Percentiles rank a stretch among this genome's conserved stretches.
These are phyloP conservation scores for Boletus coccyginus DNA, from an alignment of 768 basidiomycete genomes.

Conservation along the genomic window DNA sequence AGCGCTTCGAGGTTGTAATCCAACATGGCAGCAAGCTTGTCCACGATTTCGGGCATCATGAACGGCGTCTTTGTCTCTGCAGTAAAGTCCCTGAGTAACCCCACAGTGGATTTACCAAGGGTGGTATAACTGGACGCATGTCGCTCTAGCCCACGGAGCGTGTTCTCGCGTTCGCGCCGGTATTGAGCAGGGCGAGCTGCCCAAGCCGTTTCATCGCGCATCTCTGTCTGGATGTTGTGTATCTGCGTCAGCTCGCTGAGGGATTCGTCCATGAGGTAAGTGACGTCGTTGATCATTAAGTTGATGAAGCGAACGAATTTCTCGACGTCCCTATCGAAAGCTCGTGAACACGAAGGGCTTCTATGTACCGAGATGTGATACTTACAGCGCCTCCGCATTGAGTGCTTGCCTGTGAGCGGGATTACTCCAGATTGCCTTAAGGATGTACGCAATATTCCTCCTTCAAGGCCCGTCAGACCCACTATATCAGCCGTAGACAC, in stretches of 20 bases:
- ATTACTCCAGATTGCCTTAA: slow-evolving; percentile 92
- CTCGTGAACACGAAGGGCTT: not conserved
- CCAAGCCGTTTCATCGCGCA: slow-evolving; percentile 76
- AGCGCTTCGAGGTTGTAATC: slow-evolving; percentile 91
- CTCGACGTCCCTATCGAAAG: slow-evolving; percentile 66
- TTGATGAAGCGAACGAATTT: slow-evolving; percentile 96
- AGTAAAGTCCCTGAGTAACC: slow-evolving; percentile 87
- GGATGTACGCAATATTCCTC: slow-evolving; percentile 82
- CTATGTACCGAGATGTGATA: slow-evolving; percentile 3
- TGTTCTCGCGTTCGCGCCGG: slow-evolving; percentile 79
- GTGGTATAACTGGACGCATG: slow-evolving; percentile 85
- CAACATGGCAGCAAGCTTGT: slow-evolving; percentile 92
- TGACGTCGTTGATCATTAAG: slow-evolving; percentile 98
- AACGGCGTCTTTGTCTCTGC: slow-evolving; percentile 90
- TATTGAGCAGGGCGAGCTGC: slow-evolving; percentile 60
- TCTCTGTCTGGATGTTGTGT: slow-evolving; percentile 79
- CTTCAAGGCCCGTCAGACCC: slow-evolving; percentile 38
- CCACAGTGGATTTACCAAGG: slow-evolving; percentile 86
- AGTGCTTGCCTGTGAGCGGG: slow-evolving; percentile 85
- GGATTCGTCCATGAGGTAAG: slow-evolving; percentile 96
- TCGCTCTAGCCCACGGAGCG: slow-evolving; percentile 76
- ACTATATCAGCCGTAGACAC: not conserved
- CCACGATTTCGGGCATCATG: slow-evolving; percentile 95
- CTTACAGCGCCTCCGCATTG: slow-evolving; percentile 72
- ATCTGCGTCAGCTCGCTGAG: slow-evolving; percentile 87